Conservation (phyloP, 306 rosid genomes). For the Quercus mongolica region DNA sequence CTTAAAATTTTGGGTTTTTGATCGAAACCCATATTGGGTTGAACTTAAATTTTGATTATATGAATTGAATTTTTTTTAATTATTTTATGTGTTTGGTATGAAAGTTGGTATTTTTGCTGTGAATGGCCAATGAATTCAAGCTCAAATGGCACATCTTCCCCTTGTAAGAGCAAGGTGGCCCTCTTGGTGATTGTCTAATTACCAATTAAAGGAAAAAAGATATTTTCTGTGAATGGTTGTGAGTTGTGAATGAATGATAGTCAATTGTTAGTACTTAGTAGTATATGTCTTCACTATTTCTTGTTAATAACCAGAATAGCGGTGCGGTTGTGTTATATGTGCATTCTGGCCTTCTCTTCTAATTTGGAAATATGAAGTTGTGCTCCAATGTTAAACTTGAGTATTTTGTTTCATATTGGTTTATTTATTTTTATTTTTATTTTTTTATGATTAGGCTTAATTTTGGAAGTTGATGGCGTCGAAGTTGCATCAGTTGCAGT, state of each 20-base stretch:
- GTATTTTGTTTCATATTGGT: not conserved
- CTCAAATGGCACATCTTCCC: no score
- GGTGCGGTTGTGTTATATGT: not conserved
- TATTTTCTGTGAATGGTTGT: not conserved
- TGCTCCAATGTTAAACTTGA: not conserved
- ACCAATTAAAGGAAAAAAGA: no score
- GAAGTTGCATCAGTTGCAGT: constrained; percentile 64
- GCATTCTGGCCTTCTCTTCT: not conserved
- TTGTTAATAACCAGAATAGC: not conserved
- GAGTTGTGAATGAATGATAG: not conserved
- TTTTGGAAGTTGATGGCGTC: constrained; percentile 60
- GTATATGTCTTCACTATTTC: not conserved
- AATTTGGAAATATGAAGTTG: not conserved
- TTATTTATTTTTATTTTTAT: not conserved
- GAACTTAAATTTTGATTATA: not conserved
- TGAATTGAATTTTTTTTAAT: not conserved
- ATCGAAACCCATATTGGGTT: not conserved
- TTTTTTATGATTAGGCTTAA: constrained; percentile 5
- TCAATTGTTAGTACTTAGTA: not conserved
- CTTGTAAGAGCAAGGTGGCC: no score
- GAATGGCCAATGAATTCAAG: no score
- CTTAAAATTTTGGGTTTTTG: constrained; percentile 23
- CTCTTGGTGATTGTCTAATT: no score
- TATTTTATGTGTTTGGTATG: not conserved
- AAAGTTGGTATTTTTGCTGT: not conserved